Evolutionary conservation across 2,329 filamentous ascomycete genomes (phyloP), one percentile per base, ranked within the genome.

Genomic region (Fusarium temperatum): DNA sequence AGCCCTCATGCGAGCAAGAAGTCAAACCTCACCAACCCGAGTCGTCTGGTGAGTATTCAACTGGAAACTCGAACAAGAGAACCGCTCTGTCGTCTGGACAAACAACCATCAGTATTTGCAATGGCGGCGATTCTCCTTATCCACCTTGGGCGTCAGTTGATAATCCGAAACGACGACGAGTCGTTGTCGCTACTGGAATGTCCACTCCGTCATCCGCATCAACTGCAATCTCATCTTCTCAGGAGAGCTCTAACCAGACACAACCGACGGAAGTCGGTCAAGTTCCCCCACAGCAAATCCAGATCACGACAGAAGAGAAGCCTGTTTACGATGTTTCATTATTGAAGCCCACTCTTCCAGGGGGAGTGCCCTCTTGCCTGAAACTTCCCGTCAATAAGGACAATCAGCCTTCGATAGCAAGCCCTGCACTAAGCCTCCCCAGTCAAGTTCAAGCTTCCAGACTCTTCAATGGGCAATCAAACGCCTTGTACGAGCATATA

Each of bases 91-190:
- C 62, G 20, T 55, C 62, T 18, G 68, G 45, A 6, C 67, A 67
- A 24, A 51, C 67, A 10, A 67, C 69, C 8, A 48, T 58, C 15
- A 55, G 53, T 20, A 22, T 32, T 17, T 48, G 26, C 11, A 53
- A 41, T 5, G 18, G 51, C 2, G 26, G 26, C 18, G 59, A 30
- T 35, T 68, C 68, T 35, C 38, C 63, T 28, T 24, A 18, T 6
- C 26, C 32, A 8, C 26, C 17, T 20, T 24, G 30, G 26, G 15
- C 24, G 2, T 39, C 47, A 7, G 38, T 20, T 11, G 42, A 32
- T 14, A 30, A 26, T 26, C 26, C 26, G 36, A 73, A 73, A 35
- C 69, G 70, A 26, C 51, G 51, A 39, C 65, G 69, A 48, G 14
- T 66, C 7, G n/a, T 45, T 26, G 20, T 14, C 13, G 35, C 63